Percentiles rank a stretch among this genome's conserved stretches.
These are phyloP conservation scores for Suillus decipiens DNA, from an alignment of 768 basidiomycete genomes.

Conservation along the genomic window DNA sequence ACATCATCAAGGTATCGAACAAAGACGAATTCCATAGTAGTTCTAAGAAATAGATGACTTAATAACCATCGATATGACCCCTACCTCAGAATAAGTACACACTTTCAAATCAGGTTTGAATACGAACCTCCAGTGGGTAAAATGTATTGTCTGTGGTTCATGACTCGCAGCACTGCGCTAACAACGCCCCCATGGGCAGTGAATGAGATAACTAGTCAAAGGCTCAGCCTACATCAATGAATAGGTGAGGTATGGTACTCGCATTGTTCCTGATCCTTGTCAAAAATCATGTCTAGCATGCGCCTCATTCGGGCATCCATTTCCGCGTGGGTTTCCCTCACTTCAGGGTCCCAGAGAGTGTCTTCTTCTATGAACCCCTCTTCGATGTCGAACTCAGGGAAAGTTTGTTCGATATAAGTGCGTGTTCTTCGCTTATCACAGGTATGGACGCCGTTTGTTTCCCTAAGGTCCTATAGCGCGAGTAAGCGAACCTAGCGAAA, in stretches of 20 bases:
- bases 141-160: constrained; percentile 45
- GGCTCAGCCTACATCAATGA: neutral
- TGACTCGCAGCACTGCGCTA: constrained; percentile 50
- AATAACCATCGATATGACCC: constrained; percentile 29
- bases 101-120: neutral
- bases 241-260: constrained; percentile 24
- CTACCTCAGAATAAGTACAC: constrained; percentile 16
- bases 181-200: constrained; percentile 69
- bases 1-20: neutral
- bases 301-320: constrained; percentile 47
- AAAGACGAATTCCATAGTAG: neutral
- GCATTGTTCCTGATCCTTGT: constrained; percentile 48
- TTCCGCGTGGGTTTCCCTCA: constrained; percentile 53
- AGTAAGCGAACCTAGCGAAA: neutral
- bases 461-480: constrained; percentile 57
- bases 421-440: constrained; percentile 63
- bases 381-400: constrained; percentile 56
- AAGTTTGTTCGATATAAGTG: constrained; percentile 48
- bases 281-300: constrained; percentile 60
- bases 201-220: constrained; percentile 57
- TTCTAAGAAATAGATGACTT: constrained; percentile 12
- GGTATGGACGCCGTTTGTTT: constrained; percentile 67
- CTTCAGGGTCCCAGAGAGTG: constrained; percentile 53
- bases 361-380: constrained; percentile 63
- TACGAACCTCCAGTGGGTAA: constrained; percentile 66